Evolutionary conservation across 257 asterid species (phyloP), one percentile per base, ranked within the genome.

Genomic region (Nicotiana knightiana): DNA sequence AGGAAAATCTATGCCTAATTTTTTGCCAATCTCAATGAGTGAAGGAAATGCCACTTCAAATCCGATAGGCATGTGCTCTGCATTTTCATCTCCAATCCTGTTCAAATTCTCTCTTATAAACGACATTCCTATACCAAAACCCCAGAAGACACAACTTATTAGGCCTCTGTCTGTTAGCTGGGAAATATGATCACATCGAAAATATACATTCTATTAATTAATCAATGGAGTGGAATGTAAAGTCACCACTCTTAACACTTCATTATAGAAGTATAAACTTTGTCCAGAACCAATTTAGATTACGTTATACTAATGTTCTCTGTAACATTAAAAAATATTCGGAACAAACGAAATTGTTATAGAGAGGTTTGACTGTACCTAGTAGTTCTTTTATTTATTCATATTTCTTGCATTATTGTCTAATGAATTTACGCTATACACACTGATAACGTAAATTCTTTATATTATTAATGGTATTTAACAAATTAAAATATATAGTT

Each of bases 21-120:
- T 82, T 80, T 85, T 91, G 0, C 97, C 98, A 64, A 83, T 88
- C 37, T 92, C 94, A 67, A 94, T 89, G 4, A 96, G 90, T 1
- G 98, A 92, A n/a, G 99, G 99, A 79, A 96, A 87, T 32, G 96
- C 94, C 75, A 96, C 92, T 66, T 96, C 99, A 57, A 92, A 96
- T 55, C 97, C 99, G 1, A 94, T 92, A 0, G 98, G 97, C 99
- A 96, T 94, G 75, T 94, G 98, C 89, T 91, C 98, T 13, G 80
- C 86, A 30, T 87, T 90, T 54, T 93, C 99, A 13, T 90, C 93
- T 65, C 81, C 95, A 0, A 96, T 85, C 88, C 87, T 92, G 26
- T 9, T 1, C 3, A 96, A 86, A 17, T 96, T 93, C 39, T 89
- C 87, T 53, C 82, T 87, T 0, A 96, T 83, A 46, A 91, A 96